Evolutionary conservation across 257 asterid genomes (phyloP).

Genomic region (Jasminum sambac): DNA sequence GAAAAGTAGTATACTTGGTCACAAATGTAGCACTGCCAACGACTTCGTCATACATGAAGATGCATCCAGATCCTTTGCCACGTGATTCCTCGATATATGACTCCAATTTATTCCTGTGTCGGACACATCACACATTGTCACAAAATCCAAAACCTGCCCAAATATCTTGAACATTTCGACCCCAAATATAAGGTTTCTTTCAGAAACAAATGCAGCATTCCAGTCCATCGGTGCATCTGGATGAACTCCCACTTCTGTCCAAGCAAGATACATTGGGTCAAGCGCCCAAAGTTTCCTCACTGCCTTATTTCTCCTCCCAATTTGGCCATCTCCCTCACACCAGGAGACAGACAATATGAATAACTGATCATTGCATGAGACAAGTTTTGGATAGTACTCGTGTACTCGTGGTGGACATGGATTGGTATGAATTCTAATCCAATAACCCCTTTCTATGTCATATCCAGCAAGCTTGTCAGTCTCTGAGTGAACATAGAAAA

Average conservation of each 20-base stretch:
- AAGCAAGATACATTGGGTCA: constrained; percentile 46
- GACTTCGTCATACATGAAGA: constrained; percentile 88
- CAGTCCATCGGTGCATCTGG: constrained; percentile 99
- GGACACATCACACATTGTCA: constrained; percentile 59
- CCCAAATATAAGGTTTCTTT: constrained; percentile 62
- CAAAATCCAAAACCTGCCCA: constrained; percentile 90
- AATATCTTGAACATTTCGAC: constrained; percentile 95
- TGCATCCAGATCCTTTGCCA: constrained; percentile 76
- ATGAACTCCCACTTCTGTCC: constrained; percentile 69
- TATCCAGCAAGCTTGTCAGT: constrained; percentile 72
- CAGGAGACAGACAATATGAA: constrained; percentile 86
- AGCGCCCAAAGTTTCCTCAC: constrained; percentile 96
- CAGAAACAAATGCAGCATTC: constrained; percentile 91
- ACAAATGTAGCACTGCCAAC: constrained; percentile 76
- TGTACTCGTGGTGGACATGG: constrained; percentile 80
- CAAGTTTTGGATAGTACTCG: constrained; percentile 79
- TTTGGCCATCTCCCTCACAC: constrained; percentile 97
- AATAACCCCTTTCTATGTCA: constrained; percentile 78
- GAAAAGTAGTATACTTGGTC: constrained; percentile 9
- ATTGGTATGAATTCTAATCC: constrained; percentile 69
- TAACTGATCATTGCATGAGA: constrained; percentile 60
- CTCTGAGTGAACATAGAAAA: constrained; percentile 84
- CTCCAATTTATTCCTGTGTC: constrained; percentile 50
- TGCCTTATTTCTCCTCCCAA: constrained; percentile 93
- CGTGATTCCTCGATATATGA: constrained; percentile 73